Conservation (phyloP, 2,329 filamentous ascomycete genomes). For the Arthrobotrys entomopaga region DNA sequence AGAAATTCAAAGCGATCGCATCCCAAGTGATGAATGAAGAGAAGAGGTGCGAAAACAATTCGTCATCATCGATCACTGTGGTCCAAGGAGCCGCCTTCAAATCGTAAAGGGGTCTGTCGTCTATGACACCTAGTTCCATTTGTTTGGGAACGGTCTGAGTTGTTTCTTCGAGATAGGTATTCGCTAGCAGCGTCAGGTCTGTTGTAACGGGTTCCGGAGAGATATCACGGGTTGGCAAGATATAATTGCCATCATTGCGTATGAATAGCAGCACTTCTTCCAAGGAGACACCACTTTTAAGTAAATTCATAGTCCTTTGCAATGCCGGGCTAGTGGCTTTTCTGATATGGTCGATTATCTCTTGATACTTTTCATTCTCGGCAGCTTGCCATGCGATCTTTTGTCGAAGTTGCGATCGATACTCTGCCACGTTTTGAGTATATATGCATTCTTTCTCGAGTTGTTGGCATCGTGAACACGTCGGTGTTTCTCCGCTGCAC, state of each 20-base stretch:
- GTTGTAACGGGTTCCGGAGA: background rate
- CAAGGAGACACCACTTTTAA: background rate
- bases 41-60: slow-evolving; percentile 9
- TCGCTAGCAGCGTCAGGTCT: background rate
- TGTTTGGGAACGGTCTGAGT: background rate
- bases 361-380: slow-evolving; percentile 9
- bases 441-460: slow-evolving; percentile 7
- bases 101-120: slow-evolving; percentile 5
- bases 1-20: background rate
- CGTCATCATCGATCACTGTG: background rate
- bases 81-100: slow-evolving; percentile 14
- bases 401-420: background rate
- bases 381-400: background rate
- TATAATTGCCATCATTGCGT: background rate
- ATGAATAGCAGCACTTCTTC: slow-evolving; percentile 3
- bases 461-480: slow-evolving; percentile 1
- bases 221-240: background rate
- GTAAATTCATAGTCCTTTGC: background rate
- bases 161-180: background rate
- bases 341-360: slow-evolving; percentile 5
- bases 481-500: background rate
- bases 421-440: background rate
- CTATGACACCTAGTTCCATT: background rate
- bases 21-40: slow-evolving; percentile 16
- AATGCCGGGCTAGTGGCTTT: background rate